These are phyloP conservation scores for Fusarium sp. DNA, from an alignment of 2,329 filamentous ascomycete genomes.

Conservation along the genomic window DNA sequence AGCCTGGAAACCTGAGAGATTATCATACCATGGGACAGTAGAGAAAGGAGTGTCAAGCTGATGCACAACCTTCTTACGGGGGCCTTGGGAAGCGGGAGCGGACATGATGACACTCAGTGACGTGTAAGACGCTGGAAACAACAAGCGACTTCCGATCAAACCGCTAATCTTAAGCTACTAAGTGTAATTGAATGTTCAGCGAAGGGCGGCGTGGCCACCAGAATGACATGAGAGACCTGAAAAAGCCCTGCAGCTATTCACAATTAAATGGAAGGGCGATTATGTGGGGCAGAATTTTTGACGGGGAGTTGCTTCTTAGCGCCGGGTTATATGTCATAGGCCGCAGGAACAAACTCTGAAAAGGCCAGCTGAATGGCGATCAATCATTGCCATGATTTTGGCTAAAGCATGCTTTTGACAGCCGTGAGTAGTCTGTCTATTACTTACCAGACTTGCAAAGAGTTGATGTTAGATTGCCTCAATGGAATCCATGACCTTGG, in stretches of 20 bases:
- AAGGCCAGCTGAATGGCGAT: not conserved
- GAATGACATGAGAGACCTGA: not conserved
- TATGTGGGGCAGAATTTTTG: conserved; percentile 19
- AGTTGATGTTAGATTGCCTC: not conserved
- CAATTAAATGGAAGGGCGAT: not conserved
- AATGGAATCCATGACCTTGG: too few species aligned
- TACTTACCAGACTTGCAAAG: not conserved
- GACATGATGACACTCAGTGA: conserved; percentile 35
- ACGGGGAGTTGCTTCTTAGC: conserved; percentile 32
- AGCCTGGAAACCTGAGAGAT: not conserved
- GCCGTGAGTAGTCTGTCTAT: not conserved
- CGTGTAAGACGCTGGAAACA: not conserved
- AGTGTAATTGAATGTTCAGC: not conserved
- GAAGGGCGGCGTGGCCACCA: not conserved
- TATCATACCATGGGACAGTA: conserved; percentile 64
- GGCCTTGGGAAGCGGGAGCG: conserved; percentile 29
- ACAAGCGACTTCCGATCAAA: too few species aligned
- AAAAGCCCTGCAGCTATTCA: conserved; percentile 22
- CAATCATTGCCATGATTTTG: not conserved
- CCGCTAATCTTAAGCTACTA: not conserved
- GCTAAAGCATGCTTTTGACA: not conserved
- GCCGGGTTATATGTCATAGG: conserved; percentile 14
- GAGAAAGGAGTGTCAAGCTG: conserved; percentile 74
- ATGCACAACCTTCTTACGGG: conserved; percentile 67
- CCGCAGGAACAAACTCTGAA: conserved; percentile 18